These are phyloP conservation scores for Urtica urens DNA, from an alignment of 306 rosid genomes.

Conservation along the genomic window DNA sequence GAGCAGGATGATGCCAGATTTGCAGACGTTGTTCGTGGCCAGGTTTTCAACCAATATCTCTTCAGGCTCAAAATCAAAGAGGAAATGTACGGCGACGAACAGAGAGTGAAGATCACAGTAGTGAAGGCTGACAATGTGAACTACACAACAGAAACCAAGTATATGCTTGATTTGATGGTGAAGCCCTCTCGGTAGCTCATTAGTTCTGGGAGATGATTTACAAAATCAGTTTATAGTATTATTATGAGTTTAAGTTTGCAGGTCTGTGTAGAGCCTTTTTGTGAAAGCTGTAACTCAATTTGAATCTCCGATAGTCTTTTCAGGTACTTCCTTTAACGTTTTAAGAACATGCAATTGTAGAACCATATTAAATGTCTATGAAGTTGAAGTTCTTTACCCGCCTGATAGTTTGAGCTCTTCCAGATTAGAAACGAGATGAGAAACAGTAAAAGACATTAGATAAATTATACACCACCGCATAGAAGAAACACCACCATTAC, in stretches of 20 bases:
- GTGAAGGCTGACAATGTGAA: slow-evolving; percentile 75
- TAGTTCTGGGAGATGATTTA: not conserved
- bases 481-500: slow-evolving; percentile 19
- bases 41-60: slow-evolving; percentile 51
- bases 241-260: slow-evolving; percentile 8
- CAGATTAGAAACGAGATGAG: not conserved
- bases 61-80: slow-evolving; percentile 84
- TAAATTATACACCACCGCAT: slow-evolving; percentile 21
- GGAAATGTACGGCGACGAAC: slow-evolving; percentile 80
- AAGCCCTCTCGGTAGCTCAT: slow-evolving; percentile 31
- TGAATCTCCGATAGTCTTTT: too few relatives aligned
- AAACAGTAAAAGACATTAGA: slow-evolving; percentile 25
- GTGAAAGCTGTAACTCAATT: too few relatives aligned
- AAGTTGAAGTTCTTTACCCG: not conserved
- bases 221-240: slow-evolving; percentile 1
- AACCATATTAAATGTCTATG: not conserved
- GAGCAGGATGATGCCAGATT: slow-evolving; percentile 57
- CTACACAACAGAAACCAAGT: slow-evolving; percentile 56
- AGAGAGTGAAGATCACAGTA: slow-evolving; percentile 71
- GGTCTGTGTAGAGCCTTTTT: too few relatives aligned
- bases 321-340: too few relatives aligned
- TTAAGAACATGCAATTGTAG: not conserved
- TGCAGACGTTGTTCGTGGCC: slow-evolving; percentile 48
- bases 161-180: slow-evolving; percentile 55
- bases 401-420: not conserved